Base-by-base conservation (phyloP, 228 moss, liverwort and hornwort genomes). In the Sphagnum fallax region DNA sequence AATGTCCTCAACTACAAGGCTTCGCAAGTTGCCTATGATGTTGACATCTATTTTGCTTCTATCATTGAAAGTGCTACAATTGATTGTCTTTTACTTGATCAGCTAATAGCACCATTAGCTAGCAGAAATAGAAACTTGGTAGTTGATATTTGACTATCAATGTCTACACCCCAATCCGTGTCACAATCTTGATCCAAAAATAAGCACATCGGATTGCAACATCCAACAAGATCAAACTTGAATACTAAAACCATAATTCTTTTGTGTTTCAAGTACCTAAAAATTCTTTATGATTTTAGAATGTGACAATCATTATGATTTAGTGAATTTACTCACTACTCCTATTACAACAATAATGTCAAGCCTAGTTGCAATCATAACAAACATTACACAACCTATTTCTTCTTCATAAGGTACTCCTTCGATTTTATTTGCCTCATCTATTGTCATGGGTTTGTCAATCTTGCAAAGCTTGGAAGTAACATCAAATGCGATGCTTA, bases 11-110 rank as follows among this genome's bases (percentile, higher is more conserved):
- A 52, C 70, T 63, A 70, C 50, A 70, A 53, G 1, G 70, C 63
- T 11, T 70, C 52, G 13, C 52, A 52, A 0, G 70, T 63, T 8
- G 15, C 61, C 32, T 70, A 63, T 51, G 61, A 61, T 1, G 52
- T 53, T 1, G 70, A 50, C 63, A 70, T 63, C 51, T 70, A 70
- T 16, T 66, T 51, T 10, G 51, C 66, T 13, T 66, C 66, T 8
- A 12, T 50, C 9, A 49, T 48, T 4, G 50, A 50, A 49, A 66
- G 51, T 6, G 50, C 65, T 48, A 65, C 51, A 5, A 48, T 65
- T 8, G 66, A 51, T 16, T 66, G 66, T 16, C 66, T 50, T 52
- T 52, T 50, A 13, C 50, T 50, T 4, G 5, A 50, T 51, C 66
- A 66, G 8, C 48, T 50, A 16, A 70, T 12, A 4, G 12, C 55